Conservation (phyloP, 2,329 filamentous ascomycete species). For the Fusarium mexicanum region DNA sequence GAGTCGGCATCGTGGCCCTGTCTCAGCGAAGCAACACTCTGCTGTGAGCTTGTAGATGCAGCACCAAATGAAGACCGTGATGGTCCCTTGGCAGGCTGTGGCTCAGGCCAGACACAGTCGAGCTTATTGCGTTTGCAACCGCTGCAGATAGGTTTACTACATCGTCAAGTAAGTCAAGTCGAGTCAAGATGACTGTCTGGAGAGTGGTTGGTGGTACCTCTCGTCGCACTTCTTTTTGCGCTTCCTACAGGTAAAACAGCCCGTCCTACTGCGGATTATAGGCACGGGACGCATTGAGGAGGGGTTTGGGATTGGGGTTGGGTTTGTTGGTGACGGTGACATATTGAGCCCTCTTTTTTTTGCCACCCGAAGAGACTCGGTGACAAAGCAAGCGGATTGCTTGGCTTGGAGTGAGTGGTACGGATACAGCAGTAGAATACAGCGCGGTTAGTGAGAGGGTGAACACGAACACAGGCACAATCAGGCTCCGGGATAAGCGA, state of each 20-base stretch:
- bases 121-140: slow-evolving; percentile 64
- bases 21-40: slow-evolving; percentile 10
- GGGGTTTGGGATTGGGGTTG: background rate
- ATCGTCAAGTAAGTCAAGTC: slow-evolving; percentile 4
- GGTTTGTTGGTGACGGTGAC: slow-evolving; percentile 10
- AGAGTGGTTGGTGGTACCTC: slow-evolving; percentile 9
- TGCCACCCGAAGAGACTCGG: slow-evolving; percentile 8
- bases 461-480: background rate
- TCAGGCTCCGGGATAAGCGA: slow-evolving; percentile 36
- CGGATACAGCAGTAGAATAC: background rate
- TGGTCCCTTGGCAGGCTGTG: slow-evolving; percentile 14
- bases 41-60: slow-evolving; percentile 18
- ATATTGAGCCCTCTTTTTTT: slow-evolving; percentile 1
- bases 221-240: slow-evolving; percentile 66
- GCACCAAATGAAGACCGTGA: slow-evolving; percentile 27
- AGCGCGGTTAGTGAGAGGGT: slow-evolving; percentile 16
- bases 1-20: slow-evolving; percentile 18
- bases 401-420: background rate
- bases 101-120: slow-evolving; percentile 60
- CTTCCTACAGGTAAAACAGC: slow-evolving; percentile 60
- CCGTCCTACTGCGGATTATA: slow-evolving; percentile 51
- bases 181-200: background rate
- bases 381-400: background rate
- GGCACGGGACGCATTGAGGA: slow-evolving; percentile 46
- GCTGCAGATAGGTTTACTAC: slow-evolving; percentile 59